Conservation (phyloP, 2,329 filamentous ascomycete genomes). For the Trichoderma sp. region DNA sequence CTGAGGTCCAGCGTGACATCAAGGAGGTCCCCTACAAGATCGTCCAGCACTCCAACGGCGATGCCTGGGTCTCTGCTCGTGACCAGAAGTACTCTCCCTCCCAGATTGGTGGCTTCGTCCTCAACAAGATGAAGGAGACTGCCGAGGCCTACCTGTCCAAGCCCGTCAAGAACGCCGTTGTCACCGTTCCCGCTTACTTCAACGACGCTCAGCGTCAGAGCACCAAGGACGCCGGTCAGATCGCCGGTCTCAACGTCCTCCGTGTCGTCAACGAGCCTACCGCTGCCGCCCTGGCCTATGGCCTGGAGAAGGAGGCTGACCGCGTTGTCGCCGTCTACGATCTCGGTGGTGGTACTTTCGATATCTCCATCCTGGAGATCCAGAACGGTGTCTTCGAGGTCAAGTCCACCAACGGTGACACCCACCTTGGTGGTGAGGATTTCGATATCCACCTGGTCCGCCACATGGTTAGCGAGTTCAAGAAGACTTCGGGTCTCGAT, state of each 20-base stretch:
- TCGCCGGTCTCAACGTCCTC: conserved; percentile 91
- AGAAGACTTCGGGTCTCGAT: conserved; percentile 91
- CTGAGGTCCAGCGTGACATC: conserved; percentile 92
- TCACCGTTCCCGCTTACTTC: conserved; percentile 97
- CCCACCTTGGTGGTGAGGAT: conserved; percentile 96
- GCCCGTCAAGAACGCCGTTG: conserved; percentile 90
- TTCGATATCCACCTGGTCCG: conserved; percentile 95
- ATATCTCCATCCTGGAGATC: conserved; percentile 97
- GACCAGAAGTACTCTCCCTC: conserved; percentile 96
- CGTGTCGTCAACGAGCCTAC: conserved; percentile 98
- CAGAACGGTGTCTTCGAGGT: conserved; percentile 98
- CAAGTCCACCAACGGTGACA: conserved; percentile 98
- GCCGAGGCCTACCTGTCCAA: conserved; percentile 90
- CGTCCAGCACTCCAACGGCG: conserved; percentile 91
- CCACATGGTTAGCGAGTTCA: conserved; percentile 91
- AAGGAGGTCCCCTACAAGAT: conserved; percentile 99
- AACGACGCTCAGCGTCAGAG: conserved; percentile 97
- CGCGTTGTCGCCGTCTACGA: conserved; percentile 92
- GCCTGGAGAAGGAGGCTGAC: conserved; percentile 91
- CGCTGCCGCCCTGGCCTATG: conserved; percentile 91
- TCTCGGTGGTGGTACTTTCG: conserved; percentile 97
- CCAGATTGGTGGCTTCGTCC: conserved; percentile 94
- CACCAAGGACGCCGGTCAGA: conserved; percentile 97
- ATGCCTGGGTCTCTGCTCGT: conserved; percentile 92
- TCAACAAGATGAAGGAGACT: conserved; percentile 99